Base-by-base conservation (phyloP, 2,329 filamentous ascomycete genomes). In the Pyricularia sp. region DNA sequence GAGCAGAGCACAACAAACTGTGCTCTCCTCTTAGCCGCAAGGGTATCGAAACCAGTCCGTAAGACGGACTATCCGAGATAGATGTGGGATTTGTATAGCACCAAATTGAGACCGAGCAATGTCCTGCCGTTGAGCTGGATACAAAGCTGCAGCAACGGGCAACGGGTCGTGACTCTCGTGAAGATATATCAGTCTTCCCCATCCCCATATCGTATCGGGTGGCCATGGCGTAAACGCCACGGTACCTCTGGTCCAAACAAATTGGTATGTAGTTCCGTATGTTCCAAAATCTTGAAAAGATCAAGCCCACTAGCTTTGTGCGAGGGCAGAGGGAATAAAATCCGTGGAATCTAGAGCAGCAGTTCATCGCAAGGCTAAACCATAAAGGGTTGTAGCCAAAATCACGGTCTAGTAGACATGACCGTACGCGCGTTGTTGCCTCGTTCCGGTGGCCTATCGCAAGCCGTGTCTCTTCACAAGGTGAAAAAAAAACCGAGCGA, bases 101-200 rank as follows among this genome's bases (percentile, higher is more conserved):
- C 59, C 28, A 63, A 28, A 30, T 30, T 63, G 11, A 63, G 59
- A 63, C 59, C 59, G 59, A 63, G 59, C 26, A 30, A 63, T 17
- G 26, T 28, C 25, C 59, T 63, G 28, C 59, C 12, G 12, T 63
- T 26, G 7, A 28, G 28, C 25, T 26, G 59, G 25, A 28, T 63
- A 28, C 26, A 26, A 12, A 30, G 25, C 25, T 63, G 26, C 59
- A 11, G 26, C 14, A 20, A 63, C 7, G 59, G 28, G 59, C 59
- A 50, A 67, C 70, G 68, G 67, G 58, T 68, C 28, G 31, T 69
- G 67, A 67, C 64, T 69, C 68, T 71, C 65, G 64, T 69, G 31
- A 64, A 67, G 58, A 67, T 64, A 61, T 30, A 61, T 68, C 67
- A 68, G 59, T 68, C 67, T 31, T 68, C 59, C 67, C 67, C 55